Evolutionary conservation across 1,139 yeast genomes (phyloP).

Genomic region (Candida tropicalis): DNA sequence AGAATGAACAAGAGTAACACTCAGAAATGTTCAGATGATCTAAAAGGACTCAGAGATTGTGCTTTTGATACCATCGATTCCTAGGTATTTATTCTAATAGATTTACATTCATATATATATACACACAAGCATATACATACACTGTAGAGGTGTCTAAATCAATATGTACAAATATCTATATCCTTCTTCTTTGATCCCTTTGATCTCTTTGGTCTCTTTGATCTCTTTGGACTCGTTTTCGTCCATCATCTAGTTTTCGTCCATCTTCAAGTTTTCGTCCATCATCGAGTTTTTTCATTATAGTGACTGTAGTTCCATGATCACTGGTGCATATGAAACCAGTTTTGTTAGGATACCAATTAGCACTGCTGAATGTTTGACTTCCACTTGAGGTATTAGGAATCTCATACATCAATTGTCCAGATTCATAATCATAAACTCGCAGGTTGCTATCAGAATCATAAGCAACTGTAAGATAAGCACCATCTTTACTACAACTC

Average conservation of each 20-base stretch:
- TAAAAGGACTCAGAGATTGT: slow-evolving; percentile 38
- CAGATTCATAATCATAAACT: slow-evolving; percentile 40
- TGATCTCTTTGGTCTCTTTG: too few species aligned
- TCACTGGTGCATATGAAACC: slow-evolving; percentile 39
- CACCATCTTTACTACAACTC: slow-evolving; percentile 49
- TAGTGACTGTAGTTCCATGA: slow-evolving; percentile 33
- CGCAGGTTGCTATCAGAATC: slow-evolving; percentile 41
- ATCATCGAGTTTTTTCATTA: slow-evolving; percentile 22
- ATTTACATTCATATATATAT: background rate
- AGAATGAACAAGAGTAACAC: slow-evolving; percentile 37
- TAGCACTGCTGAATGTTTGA: slow-evolving; percentile 32
- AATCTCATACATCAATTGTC: slow-evolving; percentile 36
- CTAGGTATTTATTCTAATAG: too few species aligned
- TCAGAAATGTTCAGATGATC: slow-evolving; percentile 37
- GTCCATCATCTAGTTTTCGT: background rate
- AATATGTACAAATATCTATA: too few species aligned
- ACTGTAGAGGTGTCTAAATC: too few species aligned
- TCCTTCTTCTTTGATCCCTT: too few species aligned
- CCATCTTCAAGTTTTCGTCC: slow-evolving; percentile 6
- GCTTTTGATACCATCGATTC: slow-evolving; percentile 30
- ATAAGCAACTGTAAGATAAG: slow-evolving; percentile 46
- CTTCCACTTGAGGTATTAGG: slow-evolving; percentile 41
- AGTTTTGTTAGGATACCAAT: slow-evolving; percentile 47
- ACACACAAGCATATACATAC: too few species aligned
- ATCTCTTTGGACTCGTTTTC: background rate